Percentiles rank a stretch among this genome's conserved stretches.
Evolutionary conservation across 306 rosid species (phyloP).

Genomic region (Lathyrus sativus): DNA sequence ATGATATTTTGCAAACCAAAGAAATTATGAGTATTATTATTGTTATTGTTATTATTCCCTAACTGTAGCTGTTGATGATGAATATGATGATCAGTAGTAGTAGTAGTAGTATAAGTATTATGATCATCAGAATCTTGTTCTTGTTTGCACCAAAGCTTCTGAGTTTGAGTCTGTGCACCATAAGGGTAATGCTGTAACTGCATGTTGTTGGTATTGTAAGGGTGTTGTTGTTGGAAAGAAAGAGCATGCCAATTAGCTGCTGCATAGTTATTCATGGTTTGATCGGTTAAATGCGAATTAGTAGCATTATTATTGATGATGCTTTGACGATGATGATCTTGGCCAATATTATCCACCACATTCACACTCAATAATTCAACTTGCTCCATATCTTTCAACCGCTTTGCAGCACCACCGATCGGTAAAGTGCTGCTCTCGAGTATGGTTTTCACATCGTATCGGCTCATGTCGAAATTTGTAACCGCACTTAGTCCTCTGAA

Average conservation of each 20-base stretch:
- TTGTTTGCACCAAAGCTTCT: conserved; percentile 80
- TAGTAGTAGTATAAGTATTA: conserved; percentile 11
- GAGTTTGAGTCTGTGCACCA: conserved; percentile 30
- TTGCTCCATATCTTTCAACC: conserved; percentile 69
- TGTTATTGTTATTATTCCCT: conserved; percentile 34
- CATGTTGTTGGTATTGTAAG: conserved; percentile 25
- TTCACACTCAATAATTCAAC: conserved; percentile 42
- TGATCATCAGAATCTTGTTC: conserved; percentile 52
- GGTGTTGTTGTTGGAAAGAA: conserved; percentile 59
- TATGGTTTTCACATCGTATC: conserved; percentile 83
- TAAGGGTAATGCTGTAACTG: conserved; percentile 47
- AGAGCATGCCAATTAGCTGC: conserved; percentile 57
- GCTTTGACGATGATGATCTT: conserved; percentile 21
- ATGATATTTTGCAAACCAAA: conserved; percentile 48
- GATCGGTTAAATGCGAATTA: conserved; percentile 42
- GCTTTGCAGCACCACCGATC: conserved; percentile 77
- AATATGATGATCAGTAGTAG: conserved; percentile 27
- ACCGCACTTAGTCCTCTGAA: conserved; percentile 90
- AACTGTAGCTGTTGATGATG: conserved; percentile 50
- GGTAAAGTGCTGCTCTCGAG: conserved; percentile 80
- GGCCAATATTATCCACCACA: neutral
- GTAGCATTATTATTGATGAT: neutral
- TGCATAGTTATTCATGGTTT: conserved; percentile 28
- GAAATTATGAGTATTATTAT: conserved; percentile 55
- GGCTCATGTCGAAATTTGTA: conserved; percentile 92